Base-by-base conservation (phyloP, 2,329 filamentous ascomycete species). In the Triangularia verruculosa region DNA sequence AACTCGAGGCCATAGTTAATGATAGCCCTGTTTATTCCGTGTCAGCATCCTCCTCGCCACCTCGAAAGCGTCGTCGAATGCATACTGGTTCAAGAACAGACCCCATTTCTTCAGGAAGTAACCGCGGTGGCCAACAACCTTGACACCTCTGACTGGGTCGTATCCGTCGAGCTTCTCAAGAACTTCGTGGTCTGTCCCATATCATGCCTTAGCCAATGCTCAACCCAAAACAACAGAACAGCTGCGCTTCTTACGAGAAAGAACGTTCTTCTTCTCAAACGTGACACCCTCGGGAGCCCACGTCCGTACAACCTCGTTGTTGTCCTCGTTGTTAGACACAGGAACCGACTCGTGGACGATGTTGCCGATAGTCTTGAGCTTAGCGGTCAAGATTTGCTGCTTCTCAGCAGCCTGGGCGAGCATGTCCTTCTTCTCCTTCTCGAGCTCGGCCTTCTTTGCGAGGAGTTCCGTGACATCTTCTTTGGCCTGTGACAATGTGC, bases 1-100 rank as follows among this genome's bases (percentile, higher is more conserved):
- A 96, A 98, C 73, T 96, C 90, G 56, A 97, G 82, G 60, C 93
- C 94, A 75, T 98, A 99, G 79, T 97, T 97, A 78, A 97, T 89
- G 59, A 99, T 84, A 1, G 95, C 95, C 75, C 95, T 89, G 79
- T 7, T 53, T 47, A 47, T 17, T 3, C 13, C 20, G n/a, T 3
- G 61, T 68, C 43, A 66, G 51, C 22, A 57, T 32, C 28, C 13
- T n/a, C 13, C 27, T 28, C 27, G 9, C 8, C 13, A 24, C 11
- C n/a, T 11, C 39, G 4, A 20, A 32, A 25, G 8, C 47, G 20
- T 8, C n/a, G 12, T 7, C 2, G 15, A 20, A 28, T 9, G 1
- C 68, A 34, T 68, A 71, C 69, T 71, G 70, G 63, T 71, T 71
- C 27, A 70, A 66, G 61, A 68, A 69, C 6, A 97, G 87, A 65